These are phyloP conservation scores for Lenwebbia sp. DNA, from an alignment of 345 rosid genomes.

Conservation along the genomic window DNA sequence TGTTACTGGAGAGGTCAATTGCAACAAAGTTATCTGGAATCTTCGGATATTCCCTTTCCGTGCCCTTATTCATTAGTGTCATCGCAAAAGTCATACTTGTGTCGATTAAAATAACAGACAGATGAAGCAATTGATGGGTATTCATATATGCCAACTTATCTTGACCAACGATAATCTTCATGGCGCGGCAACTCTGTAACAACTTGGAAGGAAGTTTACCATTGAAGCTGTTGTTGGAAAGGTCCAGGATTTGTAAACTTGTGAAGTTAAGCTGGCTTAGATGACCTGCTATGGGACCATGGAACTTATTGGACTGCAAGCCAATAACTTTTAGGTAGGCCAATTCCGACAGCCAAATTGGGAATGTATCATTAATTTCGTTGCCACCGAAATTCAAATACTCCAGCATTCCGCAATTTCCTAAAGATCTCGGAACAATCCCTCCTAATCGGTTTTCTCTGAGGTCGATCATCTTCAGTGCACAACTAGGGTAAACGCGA, in stretches of 20 bases:
- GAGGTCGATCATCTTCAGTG: background rate
- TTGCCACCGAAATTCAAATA: background rate
- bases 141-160: background rate
- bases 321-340: background rate
- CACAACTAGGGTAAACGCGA: fast-evolving
- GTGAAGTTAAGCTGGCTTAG: background rate
- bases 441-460: background rate
- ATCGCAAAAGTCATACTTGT: background rate
- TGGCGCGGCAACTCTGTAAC: background rate
- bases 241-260: background rate
- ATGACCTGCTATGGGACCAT: background rate
- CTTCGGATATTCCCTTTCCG: fast-evolving
- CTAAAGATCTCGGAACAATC: background rate
- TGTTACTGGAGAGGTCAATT: background rate
- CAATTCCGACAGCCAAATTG: background rate
- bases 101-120: too few species aligned
- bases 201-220: background rate
- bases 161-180: background rate
- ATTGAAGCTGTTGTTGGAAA: background rate
- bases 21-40: fast-evolving
- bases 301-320: background rate
- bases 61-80: background rate
- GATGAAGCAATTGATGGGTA: fast-evolving
- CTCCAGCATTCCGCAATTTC: background rate
- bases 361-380: background rate